Base-by-base conservation (phyloP, 2,329 filamentous ascomycete genomes). In the Neopestalotiopsis sp. region DNA sequence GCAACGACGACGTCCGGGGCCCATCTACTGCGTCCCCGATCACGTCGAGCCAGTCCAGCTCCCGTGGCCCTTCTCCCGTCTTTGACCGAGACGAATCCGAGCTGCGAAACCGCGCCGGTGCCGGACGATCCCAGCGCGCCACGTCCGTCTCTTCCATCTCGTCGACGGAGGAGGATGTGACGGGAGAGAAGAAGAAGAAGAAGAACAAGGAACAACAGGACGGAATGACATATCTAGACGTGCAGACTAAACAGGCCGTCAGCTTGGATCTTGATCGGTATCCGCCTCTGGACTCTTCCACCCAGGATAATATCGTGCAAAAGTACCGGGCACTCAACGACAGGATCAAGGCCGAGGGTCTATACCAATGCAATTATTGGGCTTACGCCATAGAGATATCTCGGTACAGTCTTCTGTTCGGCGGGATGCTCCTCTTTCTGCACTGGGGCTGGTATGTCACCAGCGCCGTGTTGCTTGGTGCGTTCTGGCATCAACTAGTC, bases 401-500 rank as follows among this genome's bases (percentile, higher is more conserved):
- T 69, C 91, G 95, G 32, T 98, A 97, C 78, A 81, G 85, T 1
- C 79, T 90, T 17, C 87, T 97, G 34, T 90, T 92, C 66, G 76
- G 80, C 14, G 80, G 90, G 64, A 90, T 90, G 71, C 80, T 95
- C 45, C 77, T 87, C 4, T 90, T 88, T 74, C 82, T 96, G 24
- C 86, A 80, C 17, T 83, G 83, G 76, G 86, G 86, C 45, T 94
- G 91, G 88, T 95, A 93, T 76, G 84, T 82, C 62, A 82, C 88
- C 2, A 93, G 93, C 68, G 94, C 89, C 1, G 79, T 93, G 63
- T 94, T 91, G 73, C 85, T 98, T 2, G 96, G 95, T 24, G 86
- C 89, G 71, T 88, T 97, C 76, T 98, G 96, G 95, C 96, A 98
- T 77, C 96, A 98, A 79, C 87, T 98, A 34, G 92, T 95, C 65